Evolutionary conservation across 768 basidiomycete genomes (phyloP).

Genomic region (Leccinum barrowsii): DNA sequence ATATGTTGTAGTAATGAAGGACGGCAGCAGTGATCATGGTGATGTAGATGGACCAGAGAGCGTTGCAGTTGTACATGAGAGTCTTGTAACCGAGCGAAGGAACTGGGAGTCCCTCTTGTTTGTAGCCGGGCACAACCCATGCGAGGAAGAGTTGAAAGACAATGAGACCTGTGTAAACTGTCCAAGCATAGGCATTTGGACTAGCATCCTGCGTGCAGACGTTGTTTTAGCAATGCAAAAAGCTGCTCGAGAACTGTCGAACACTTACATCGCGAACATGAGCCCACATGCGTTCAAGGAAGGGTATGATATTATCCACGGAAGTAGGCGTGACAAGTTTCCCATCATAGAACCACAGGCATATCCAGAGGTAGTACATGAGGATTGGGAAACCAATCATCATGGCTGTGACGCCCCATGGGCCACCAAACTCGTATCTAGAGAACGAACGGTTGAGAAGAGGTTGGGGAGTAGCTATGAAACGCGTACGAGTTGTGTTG

Average conservation of each 20-base stretch:
- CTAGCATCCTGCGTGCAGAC: slow-evolving; percentile 70
- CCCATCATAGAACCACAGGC: slow-evolving; percentile 94
- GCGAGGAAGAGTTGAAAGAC: slow-evolving; percentile 88
- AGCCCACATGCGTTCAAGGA: slow-evolving; percentile 78
- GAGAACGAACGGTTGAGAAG: slow-evolving; percentile 3
- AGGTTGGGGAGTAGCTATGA: not conserved
- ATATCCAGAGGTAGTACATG: slow-evolving; percentile 99
- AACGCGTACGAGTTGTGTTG: slow-evolving; percentile 54
- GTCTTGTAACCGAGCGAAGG: slow-evolving; percentile 91
- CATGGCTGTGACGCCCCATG: slow-evolving; percentile 85
- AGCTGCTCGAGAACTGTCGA: not conserved
- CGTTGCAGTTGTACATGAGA: slow-evolving; percentile 96
- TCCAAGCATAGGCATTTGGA: slow-evolving; percentile 85
- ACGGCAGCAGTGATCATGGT: slow-evolving; percentile 71
- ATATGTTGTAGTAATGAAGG: slow-evolving; percentile 77
- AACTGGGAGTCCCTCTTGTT: slow-evolving; percentile 94
- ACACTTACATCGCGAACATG: slow-evolving; percentile 71
- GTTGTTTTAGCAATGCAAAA: not conserved
- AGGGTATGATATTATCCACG: slow-evolving; percentile 68
- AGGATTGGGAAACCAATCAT: slow-evolving; percentile 92
- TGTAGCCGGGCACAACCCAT: slow-evolving; percentile 85
- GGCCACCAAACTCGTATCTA: slow-evolving; percentile 97
- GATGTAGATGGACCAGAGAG: slow-evolving; percentile 76
- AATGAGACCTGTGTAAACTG: slow-evolving; percentile 86
- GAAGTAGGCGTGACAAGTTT: slow-evolving; percentile 67